Conservation (phyloP, 768 basidiomycete genomes). For the Trametes gibbosa region DNA sequence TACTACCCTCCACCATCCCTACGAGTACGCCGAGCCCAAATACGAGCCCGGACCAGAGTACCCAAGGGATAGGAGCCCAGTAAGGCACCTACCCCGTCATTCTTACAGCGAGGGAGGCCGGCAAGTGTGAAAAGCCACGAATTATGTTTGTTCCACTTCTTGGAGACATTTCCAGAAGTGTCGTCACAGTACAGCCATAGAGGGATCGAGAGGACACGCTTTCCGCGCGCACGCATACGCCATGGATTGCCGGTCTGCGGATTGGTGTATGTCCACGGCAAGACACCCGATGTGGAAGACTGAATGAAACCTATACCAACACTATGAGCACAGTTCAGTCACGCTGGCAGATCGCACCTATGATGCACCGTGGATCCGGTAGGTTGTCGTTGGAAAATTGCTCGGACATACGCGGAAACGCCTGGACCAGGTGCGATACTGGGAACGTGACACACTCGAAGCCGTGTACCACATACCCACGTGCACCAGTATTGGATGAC, state of each 20-base stretch:
- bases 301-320: neutral
- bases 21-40: no score
- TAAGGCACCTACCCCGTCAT: no score
- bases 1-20: no score
- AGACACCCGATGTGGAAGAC: neutral
- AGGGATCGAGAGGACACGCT: slow-evolving; percentile 30
- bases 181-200: slow-evolving; percentile 45
- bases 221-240: neutral
- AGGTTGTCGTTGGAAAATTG: neutral
- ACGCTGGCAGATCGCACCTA: neutral
- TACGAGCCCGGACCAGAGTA: no score
- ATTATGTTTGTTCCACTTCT: slow-evolving; percentile 48
- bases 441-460: neutral
- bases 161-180: slow-evolving; percentile 42
- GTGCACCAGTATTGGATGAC: neutral
- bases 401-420: neutral
- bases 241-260: slow-evolving; percentile 5
- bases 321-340: neutral
- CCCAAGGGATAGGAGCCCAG: no score
- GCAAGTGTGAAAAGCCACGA: slow-evolving; percentile 36
- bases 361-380: neutral
- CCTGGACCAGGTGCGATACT: neutral
- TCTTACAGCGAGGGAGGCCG: slow-evolving; percentile 35
- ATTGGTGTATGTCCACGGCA: slow-evolving; percentile 5
- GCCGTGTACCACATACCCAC: neutral